A percentile compares a stretch with the other conserved stretches of the same genome.
Evolutionary conservation across 495 filamentous ascomycete genomes (phyloP).

Genomic region (Tuber calosporum): DNA sequence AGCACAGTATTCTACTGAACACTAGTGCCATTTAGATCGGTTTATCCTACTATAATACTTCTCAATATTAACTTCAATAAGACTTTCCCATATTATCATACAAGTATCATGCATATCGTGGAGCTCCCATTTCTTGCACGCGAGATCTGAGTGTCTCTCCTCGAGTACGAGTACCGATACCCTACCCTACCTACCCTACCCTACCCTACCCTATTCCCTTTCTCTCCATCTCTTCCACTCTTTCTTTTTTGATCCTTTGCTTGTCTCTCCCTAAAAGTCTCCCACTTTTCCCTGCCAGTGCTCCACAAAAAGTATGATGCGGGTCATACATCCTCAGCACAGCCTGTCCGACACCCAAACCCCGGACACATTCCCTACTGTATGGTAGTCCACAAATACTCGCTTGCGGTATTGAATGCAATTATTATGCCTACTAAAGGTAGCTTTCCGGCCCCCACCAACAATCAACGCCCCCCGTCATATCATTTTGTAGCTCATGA

Average conservation of each 20-base stretch:
- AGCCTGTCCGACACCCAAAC: slow-evolving; percentile 8
- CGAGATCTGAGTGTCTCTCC: neutral
- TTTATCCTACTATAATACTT: slow-evolving; percentile 6
- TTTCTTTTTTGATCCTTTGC: too few species aligned
- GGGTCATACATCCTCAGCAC: neutral
- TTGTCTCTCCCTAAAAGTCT: neutral
- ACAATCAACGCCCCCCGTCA: slow-evolving; percentile 20
- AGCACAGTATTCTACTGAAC: slow-evolving; percentile 3
- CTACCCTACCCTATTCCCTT: too few species aligned
- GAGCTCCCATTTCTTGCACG: neutral
- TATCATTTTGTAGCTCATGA: slow-evolving; percentile 12
- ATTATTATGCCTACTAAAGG: slow-evolving; percentile 18
- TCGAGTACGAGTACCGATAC: too few species aligned
- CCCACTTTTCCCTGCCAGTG: neutral
- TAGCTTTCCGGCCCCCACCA: slow-evolving; percentile 27
- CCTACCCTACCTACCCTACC: too few species aligned
- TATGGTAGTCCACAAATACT: slow-evolving; percentile 23
- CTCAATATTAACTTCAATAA: slow-evolving; percentile 2
- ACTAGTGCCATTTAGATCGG: slow-evolving; percentile 8
- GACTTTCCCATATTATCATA: slow-evolving; percentile 1
- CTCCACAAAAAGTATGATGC: too few species aligned
- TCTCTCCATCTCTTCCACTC: neutral
- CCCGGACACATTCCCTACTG: slow-evolving; percentile 5
- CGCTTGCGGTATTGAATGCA: slow-evolving; percentile 34
- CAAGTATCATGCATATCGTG: slow-evolving; percentile 2